Base-by-base conservation (phyloP, 805 yeast genomes). In the Suhomyces sp. region DNA sequence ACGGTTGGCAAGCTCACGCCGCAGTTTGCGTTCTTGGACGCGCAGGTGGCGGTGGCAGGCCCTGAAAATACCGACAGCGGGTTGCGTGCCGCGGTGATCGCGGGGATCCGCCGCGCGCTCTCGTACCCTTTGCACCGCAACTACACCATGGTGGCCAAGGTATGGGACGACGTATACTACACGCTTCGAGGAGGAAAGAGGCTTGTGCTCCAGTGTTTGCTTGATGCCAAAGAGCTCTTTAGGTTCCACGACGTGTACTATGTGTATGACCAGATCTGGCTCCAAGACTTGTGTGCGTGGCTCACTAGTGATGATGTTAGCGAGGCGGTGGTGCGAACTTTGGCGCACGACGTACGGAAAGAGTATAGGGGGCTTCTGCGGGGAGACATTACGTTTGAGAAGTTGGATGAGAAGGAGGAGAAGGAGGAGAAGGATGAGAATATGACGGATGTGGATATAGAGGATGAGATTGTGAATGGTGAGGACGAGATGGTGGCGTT, bases 1-100 rank as follows among this genome's bases (percentile, higher is more conserved):
- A 85, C 93, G 0, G 80, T 94, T 4, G 99, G 99, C 1, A 91
- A 87, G 59, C 61, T 94, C 22, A 73, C 85, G 0, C 97, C 98
- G 1, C 94, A 90, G 61, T 69, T 93, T 38, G 67, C 91, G 6
- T 84, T 78, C 58, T 70, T 94, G 31, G 98, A 91, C 65, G 71
- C 81, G 13, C 83, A 79, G 57, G 58, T 87, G 26, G 64, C 79
- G 1, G 57, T 71, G 2, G 17, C 67, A 57, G 17, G 46, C 12
- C 67, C 60, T 49, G 56, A 13, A 67, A 61, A 59, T 52, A 45
- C 54, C n/a, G 58, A 58, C 22, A 66, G 63, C 46, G 62, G 81
- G 29, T 74, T 93, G 36, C 74, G 72, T 48, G 82, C 85, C 0
- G 63, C 85, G 0, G 75, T 87, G 6, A 63, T 85, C 0, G 83